Conservation (phyloP, 345 rosid genomes). For the Camelina sativa region DNA sequence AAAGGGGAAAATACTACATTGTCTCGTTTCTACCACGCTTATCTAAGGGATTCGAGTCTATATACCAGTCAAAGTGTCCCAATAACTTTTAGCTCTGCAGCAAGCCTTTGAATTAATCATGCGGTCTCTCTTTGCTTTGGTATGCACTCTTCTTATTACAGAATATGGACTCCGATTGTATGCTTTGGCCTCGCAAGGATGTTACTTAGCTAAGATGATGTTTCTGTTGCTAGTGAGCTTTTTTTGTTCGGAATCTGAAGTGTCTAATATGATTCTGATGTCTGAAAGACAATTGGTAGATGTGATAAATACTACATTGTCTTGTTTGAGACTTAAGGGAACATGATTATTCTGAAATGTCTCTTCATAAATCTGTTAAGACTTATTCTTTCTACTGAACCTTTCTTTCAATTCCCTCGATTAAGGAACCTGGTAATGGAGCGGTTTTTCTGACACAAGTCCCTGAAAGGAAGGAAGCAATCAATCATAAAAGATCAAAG, state of each 20-base stretch:
- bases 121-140: no score
- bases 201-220: conserved; percentile 15
- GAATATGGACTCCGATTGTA: neutral
- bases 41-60: no score
- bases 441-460: conserved; percentile 56
- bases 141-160: no score
- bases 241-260: conserved; percentile 7
- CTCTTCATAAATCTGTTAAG: neutral
- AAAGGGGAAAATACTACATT: no score
- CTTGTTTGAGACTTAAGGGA: conserved; percentile 9
- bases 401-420: conserved; percentile 20
- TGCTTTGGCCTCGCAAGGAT: neutral
- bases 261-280: neutral
- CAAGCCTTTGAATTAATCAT: no score
- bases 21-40: no score
- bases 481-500: conserved; percentile 53
- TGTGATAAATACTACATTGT: neutral
- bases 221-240: neutral
- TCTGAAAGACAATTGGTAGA: neutral
- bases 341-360: neutral
- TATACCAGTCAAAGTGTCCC: no score
- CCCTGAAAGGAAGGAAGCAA: conserved; percentile 53
- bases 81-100: no score
- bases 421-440: conserved; percentile 67
- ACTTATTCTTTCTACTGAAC: conserved; percentile 24